Conservation (phyloP, 2,329 filamentous ascomycete genomes). For the Alternaria sp. region DNA sequence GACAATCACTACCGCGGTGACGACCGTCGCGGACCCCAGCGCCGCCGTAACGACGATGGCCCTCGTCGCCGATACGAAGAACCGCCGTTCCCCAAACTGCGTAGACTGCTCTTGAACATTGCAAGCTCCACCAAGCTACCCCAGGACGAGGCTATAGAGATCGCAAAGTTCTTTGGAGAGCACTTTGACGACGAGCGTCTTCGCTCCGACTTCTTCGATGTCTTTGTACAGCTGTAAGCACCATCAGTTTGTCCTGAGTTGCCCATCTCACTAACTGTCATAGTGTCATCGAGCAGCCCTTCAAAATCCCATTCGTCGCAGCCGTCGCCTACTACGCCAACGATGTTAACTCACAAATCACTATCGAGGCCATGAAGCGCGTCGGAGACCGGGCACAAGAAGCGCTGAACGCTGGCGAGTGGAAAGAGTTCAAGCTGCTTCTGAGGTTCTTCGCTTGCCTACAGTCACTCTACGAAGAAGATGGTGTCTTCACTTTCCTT, state of each 20-base stretch:
- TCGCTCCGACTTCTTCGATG: slow-evolving; percentile 73
- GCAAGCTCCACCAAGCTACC: slow-evolving; percentile 50
- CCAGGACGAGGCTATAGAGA: slow-evolving; percentile 48
- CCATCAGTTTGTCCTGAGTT: background rate
- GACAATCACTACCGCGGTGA: slow-evolving; percentile 39
- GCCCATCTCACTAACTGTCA: slow-evolving; percentile 18
- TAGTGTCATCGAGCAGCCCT: slow-evolving; percentile 83
- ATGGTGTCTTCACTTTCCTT: slow-evolving; percentile 84
- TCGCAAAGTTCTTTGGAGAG: slow-evolving; percentile 73
- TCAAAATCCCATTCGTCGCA: slow-evolving; percentile 96
- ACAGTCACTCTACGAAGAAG: slow-evolving; percentile 79
- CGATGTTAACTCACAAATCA: slow-evolving; percentile 76
- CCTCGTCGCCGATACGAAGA: slow-evolving; percentile 49
- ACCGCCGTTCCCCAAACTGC: slow-evolving; percentile 44
- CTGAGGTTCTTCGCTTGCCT: slow-evolving; percentile 90
- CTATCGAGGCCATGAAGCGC: slow-evolving; percentile 72
- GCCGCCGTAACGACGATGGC: slow-evolving; percentile 40
- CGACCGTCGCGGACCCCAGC: slow-evolving; percentile 43
- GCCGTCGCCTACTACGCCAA: slow-evolving; percentile 84
- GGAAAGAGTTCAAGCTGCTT: slow-evolving; percentile 90
- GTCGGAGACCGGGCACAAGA: slow-evolving; percentile 69
- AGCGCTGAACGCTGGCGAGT: slow-evolving; percentile 75
- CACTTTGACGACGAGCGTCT: slow-evolving; percentile 81
- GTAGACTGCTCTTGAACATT: slow-evolving; percentile 47
- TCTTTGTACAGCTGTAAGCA: slow-evolving; percentile 75